Base-by-base conservation (phyloP, 306 rosid genomes). In the Casuarina cunninghamiana region DNA sequence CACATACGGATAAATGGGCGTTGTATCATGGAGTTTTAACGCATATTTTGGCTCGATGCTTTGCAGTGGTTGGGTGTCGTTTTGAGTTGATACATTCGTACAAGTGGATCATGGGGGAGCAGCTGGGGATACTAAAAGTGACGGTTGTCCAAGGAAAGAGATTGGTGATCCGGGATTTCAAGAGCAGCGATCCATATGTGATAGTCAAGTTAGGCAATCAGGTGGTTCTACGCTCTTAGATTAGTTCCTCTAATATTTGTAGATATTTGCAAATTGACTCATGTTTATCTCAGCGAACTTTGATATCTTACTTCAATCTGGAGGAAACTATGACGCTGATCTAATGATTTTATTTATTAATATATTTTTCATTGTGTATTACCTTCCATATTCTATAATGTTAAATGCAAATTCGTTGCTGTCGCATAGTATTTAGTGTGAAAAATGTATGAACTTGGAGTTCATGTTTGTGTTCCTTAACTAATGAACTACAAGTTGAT, bases 151-250 rank as follows among this genome's bases (percentile, higher is more conserved):
- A 90, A 88, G 99, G 99, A 60, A 93, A 84, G 79, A 80, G 85
- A 78, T 87, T 95, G 71, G 99, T 85, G 21, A 91, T 95, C 81
- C 88, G 99, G n/a, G 99, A 95, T 85, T 95, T 95, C 89, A 95
- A 84, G 89, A 92, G 84, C 69, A 95, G 99, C 72, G 99, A 95
- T 90, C 97, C 99, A 78, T 95, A 95, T 86, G 99, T 95, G 79
- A 87, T 95, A 70, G 90, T 93, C 85, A 95, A 95, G 89, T 71
- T 93, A 71, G 97, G 94, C 53, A 87, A 85, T 83, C 99, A 91
- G 97, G 99, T 93, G 55, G 46, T 10, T 73, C 71, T 57, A 50
- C 10, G 6, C 62, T 74, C 76, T 46, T 6, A 42, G 10, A 43
- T 44, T 53, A 16, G 5, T 16, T 5, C 58, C 58, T 3, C 6